A percentile compares a stretch with the other conserved stretches of the same genome.
Evolutionary conservation across 2,329 filamentous ascomycete genomes (phyloP).

Genomic region (Trichoderma semiorbis): DNA sequence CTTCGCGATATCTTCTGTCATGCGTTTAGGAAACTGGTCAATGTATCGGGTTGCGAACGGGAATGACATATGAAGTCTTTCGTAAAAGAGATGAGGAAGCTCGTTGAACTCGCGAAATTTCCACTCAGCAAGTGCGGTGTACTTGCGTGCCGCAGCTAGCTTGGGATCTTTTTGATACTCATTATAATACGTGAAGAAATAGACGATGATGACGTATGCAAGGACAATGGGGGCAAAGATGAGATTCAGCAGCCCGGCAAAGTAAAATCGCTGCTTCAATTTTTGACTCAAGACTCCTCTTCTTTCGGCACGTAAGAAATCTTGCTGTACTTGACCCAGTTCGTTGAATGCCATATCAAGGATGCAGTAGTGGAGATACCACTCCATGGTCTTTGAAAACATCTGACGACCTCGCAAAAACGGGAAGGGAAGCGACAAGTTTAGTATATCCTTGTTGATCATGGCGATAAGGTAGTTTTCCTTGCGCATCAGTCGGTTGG

Average conservation of each 20-base stretch:
- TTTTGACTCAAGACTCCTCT: conserved; percentile 75
- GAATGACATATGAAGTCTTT: conserved; percentile 89
- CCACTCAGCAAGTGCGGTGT: conserved; percentile 93
- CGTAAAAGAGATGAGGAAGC: conserved; percentile 84
- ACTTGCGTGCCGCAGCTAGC: conserved; percentile 75
- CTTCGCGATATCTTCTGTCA: conserved; percentile 78
- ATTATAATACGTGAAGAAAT: conserved; percentile 94
- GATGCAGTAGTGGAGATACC: conserved; percentile 86
- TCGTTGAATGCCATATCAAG: conserved; percentile 93
- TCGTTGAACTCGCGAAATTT: conserved; percentile 99
- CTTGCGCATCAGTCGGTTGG: conserved; percentile 91
- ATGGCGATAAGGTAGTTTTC: conserved; percentile 97
- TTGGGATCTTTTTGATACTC: conserved; percentile 94
- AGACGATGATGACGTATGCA: conserved; percentile 80
- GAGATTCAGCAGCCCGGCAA: conserved; percentile 82
- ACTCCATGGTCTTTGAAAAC: conserved; percentile 86
- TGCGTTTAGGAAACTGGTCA: conserved; percentile 94
- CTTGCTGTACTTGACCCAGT: conserved; percentile 77
- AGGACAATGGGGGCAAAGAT: conserved; percentile 83
- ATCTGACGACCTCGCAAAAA: conserved; percentile 76
- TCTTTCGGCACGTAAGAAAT: conserved; percentile 81
- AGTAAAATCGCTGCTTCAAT: conserved; percentile 72
- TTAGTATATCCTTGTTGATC: conserved; percentile 93
- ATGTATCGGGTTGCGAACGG: conserved; percentile 90
- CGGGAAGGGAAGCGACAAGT: conserved; percentile 81